phyloP scores from a whole-genome alignment of 225 moss, liverwort and hornwort genomes.

The Antitrichia curtipendula region DNA sequence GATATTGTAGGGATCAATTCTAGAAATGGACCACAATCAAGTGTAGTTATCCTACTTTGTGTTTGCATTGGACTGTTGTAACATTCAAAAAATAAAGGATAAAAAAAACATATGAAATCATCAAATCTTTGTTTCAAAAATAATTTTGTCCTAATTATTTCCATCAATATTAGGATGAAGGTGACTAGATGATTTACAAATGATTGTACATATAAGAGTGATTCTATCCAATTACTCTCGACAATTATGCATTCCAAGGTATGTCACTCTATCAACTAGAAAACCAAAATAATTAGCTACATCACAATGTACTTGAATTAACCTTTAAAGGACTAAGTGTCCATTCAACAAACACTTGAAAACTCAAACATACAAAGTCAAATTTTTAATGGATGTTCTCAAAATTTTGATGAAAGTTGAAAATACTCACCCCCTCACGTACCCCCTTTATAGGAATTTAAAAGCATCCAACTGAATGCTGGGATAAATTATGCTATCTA shows the following conservation, averaged over 20 bases:
- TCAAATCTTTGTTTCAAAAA: neutral
- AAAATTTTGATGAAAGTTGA: neutral
- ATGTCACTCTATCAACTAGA: neutral
- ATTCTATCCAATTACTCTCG: neutral
- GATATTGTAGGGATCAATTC: neutral
- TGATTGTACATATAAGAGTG: neutral
- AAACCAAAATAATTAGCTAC: neutral
- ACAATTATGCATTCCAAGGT: neutral
- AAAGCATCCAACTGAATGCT: rapidly evolving
- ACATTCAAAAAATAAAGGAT: neutral
- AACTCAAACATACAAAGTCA: neutral
- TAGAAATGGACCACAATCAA: rapidly evolving
- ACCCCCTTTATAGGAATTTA: neutral
- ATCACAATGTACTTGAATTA: neutral
- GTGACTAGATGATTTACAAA: neutral
- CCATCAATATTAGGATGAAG: neutral
- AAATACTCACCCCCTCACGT: neutral
- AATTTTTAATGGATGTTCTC: neutral
- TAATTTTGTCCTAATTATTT: neutral
- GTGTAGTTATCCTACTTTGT: neutral
- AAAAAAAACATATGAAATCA: rapidly evolving
- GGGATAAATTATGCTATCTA: neutral
- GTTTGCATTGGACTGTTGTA: neutral
- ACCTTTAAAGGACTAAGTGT: neutral
- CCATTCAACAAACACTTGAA: rapidly evolving